Conservation (phyloP, 2,329 filamentous ascomycete species). For the Aspergillus sp. region DNA sequence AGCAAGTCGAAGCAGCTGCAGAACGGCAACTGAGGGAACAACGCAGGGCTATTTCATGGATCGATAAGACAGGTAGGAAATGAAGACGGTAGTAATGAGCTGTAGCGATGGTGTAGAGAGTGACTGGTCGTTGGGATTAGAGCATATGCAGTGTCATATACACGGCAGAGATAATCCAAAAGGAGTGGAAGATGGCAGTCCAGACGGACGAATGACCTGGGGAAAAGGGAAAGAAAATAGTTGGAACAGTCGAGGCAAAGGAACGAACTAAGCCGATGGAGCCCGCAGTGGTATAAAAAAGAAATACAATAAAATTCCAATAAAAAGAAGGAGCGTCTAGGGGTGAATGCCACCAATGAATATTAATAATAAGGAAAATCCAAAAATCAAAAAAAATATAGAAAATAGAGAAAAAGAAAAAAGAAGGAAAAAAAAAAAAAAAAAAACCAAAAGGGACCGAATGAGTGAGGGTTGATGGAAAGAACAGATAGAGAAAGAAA, state of each 20-base stretch:
- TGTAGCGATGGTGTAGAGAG: too few species aligned
- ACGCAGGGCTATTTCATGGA: not conserved
- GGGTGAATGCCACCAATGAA: constrained; percentile 1
- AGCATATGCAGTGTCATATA: too few species aligned
- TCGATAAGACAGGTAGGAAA: too few species aligned
- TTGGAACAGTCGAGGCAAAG: constrained; percentile 2
- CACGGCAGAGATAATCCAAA: not conserved
- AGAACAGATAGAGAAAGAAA: constrained; percentile 14
- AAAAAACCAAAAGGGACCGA: constrained; percentile 12
- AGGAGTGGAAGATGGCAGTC: not conserved
- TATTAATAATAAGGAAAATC: too few species aligned
- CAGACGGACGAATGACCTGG: not conserved
- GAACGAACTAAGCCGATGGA: constrained; percentile 5
- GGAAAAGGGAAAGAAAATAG: constrained; percentile 5
- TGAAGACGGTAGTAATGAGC: too few species aligned
- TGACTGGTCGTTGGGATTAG: too few species aligned
- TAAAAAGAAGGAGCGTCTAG: not conserved
- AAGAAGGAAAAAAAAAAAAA: constrained; percentile 5
- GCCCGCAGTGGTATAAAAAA: constrained; percentile 6
- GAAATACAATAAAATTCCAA: constrained; percentile 5
- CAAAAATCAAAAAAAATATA: too few species aligned
- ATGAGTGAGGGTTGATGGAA: constrained; percentile 8
- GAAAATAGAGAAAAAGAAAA: too few species aligned
- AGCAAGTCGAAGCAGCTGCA: too few species aligned
- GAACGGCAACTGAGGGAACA: constrained; percentile 1